Base-by-base conservation (phyloP, 2,329 filamentous ascomycete species). In the Colletotrichum sojae region DNA sequence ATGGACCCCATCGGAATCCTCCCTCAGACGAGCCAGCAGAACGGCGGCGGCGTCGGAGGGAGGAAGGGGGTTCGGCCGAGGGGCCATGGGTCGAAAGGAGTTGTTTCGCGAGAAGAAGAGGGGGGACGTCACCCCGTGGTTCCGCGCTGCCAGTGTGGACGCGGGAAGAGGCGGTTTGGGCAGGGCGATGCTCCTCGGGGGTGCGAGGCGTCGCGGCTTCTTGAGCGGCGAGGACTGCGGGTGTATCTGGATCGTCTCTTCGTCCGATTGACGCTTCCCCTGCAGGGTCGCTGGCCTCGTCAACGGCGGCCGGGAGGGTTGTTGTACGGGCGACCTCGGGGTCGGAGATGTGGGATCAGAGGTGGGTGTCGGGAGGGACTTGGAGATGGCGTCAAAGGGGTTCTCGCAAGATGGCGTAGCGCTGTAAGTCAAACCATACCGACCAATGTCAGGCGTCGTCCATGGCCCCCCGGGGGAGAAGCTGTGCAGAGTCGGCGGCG, bases 91-190 rank as follows among this genome's bases (percentile, higher is more conserved):
- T 39, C 80, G 78, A 45, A 77, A 78, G 13, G 78, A 77, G 16
- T 81, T 73, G 43, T 80, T 82, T 66, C 83, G 81, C 10, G 86
- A 86, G 74, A 87, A 88, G 77, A 88, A 88, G 27, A 87, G 78
- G 6, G 86, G 85, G 8, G 86, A 88, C 10, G 81, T 79, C n/a
- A 83, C 77, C 39, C 79, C 79, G 52, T 83, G 81, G 36, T 77
- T 59, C 13, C 22, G 66, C 8, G 54, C 54, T 74, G 39, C 78
- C 73, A 59, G 74, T 76, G 15, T 75, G 69, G 25, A 71, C 62
- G 67, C 63, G 58, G 71, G 71, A 62, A 61, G 62, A 69, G 52
- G 71, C 61, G 8, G 70, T 20, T 74, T 73, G 67, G 76, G 72
- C 36, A 88, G 78, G 31, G 86, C 81, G 62, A 86, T 79, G 55